Conservation (phyloP, 2,329 filamentous ascomycete genomes). For the Aspergillus awamori region DNA sequence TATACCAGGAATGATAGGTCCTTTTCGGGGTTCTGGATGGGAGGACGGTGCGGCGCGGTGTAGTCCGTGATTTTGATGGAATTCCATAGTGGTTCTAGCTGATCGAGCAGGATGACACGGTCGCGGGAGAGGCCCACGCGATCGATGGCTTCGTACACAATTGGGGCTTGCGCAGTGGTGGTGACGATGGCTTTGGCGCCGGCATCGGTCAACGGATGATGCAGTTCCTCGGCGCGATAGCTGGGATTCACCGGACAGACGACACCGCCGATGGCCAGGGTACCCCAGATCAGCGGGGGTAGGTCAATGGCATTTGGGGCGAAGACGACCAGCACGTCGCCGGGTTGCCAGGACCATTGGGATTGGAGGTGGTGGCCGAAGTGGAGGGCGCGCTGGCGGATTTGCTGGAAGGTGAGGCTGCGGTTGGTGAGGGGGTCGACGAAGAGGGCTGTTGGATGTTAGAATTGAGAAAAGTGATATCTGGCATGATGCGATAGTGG, state of each 20-base stretch:
- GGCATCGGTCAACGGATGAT: conserved; percentile 16
- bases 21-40: conserved; percentile 6
- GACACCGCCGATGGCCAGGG: conserved; percentile 30
- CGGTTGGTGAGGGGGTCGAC: conserved; percentile 8
- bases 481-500: background rate
- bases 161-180: conserved; percentile 4
- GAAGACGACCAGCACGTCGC: conserved; percentile 24
- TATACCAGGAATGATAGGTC: conserved; percentile 29
- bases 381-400: conserved; percentile 14
- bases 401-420: conserved; percentile 13
- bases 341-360: conserved; percentile 24
- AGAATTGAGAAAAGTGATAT: background rate
- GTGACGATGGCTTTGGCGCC: conserved; percentile 18
- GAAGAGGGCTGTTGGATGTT: conserved; percentile 15
- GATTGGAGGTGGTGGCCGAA: conserved; percentile 16
- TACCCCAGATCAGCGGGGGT: conserved; percentile 21
- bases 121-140: conserved; percentile 12
- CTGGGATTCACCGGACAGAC: conserved; percentile 32
- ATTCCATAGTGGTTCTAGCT: background rate
- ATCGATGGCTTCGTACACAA: conserved; percentile 14
- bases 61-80: background rate
- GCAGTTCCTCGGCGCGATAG: conserved; percentile 27
- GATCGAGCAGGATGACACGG: conserved; percentile 17
- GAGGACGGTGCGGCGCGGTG: conserved; percentile 4
- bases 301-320: conserved; percentile 22